A percentile compares a stretch with the other conserved stretches of the same genome.
Conservation (phyloP, 148 eudicot species). For the Nepenthes mirabilis region DNA sequence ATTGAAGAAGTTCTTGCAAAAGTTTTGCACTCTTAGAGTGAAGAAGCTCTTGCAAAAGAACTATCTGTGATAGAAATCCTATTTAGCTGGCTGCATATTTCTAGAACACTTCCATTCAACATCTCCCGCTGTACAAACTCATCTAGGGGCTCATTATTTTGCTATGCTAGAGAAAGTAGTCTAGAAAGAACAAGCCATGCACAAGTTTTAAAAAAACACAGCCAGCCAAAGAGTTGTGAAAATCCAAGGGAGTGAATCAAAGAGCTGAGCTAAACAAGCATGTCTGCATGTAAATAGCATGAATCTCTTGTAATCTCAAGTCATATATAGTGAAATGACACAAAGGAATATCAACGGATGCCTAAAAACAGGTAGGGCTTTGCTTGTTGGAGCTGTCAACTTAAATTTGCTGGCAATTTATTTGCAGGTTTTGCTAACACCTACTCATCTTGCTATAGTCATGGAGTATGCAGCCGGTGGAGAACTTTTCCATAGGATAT, state of each 20-base stretch:
- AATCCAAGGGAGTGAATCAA: too few relatives aligned
- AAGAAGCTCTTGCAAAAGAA: too few relatives aligned
- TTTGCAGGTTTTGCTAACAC: slow-evolving; percentile 51
- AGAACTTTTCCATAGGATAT: slow-evolving; percentile 62
- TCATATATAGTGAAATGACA: too few relatives aligned
- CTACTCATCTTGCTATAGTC: slow-evolving; percentile 65
- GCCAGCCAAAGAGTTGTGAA: too few relatives aligned
- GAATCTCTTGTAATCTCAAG: too few relatives aligned
- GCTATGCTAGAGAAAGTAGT: background rate
- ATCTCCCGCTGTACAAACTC: background rate
- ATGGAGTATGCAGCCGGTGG: slow-evolving; percentile 88
- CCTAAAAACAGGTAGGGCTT: background rate
- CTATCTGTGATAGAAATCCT: too few relatives aligned
- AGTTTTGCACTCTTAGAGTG: too few relatives aligned
- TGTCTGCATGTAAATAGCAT: too few relatives aligned
- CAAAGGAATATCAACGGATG: too few relatives aligned
- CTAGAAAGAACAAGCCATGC: background rate
- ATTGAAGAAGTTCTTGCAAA: too few relatives aligned
- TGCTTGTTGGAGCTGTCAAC: background rate
- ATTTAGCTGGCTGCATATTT: background rate
- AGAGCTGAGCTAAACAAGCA: too few relatives aligned
- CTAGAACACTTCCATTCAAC: background rate
- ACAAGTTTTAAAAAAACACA: too few relatives aligned
- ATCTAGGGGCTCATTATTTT: background rate
- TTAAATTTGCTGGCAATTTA: background rate